Evolutionary conservation across 805 yeast species (phyloP), one percentile per base, ranked within the genome.

Genomic region (Nakazawaea anatomiae): DNA sequence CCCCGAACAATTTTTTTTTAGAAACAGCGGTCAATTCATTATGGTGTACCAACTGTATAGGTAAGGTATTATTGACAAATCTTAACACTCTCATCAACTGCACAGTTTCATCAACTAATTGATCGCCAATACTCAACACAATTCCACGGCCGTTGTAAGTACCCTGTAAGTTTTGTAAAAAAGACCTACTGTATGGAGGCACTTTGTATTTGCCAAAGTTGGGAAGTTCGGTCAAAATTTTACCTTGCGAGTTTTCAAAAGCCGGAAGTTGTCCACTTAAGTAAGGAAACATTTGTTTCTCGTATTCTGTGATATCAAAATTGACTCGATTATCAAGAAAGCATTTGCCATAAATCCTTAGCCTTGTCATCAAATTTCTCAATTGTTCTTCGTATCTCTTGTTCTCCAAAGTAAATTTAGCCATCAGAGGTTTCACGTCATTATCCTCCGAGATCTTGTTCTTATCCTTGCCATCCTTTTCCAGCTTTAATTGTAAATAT

Each of bases 41-140:
- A 39, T 64, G 68, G 59, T 74, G 72, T 28, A 77, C 63, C 41
- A 75, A 67, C 54, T 76, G 74, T 47, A 78, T 67, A 0, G 87
- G 88, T 4, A 75, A 58, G 14, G 62, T 63, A 58, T 78, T 80
- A 57, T 74, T 68, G 43, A 80, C 67, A 5, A 77, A 72, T 34
- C 87, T 65, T 39, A 82, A 63, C 0, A 80, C 65, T 9, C 79
- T 57, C 2, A 81, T 67, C 39, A 82, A 63, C 47, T 75, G 76
- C 8, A 70, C 63, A 30, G 79, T 56, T 51, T 80, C 85, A 29
- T 71, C 67, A 18, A 70, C 65, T 50, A 77, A 72, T 12, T 62
- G 61, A 49, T 80, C 75, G 18, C 75, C 61, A 1, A 77, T 76
- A 4, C 84, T 74, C 5, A 82, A 60, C 2, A 79, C 85, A 27